Evolutionary conservation across 805 yeast species (phyloP), one percentile per base, ranked within the genome.

Genomic region (Lipomyces orientalis): DNA sequence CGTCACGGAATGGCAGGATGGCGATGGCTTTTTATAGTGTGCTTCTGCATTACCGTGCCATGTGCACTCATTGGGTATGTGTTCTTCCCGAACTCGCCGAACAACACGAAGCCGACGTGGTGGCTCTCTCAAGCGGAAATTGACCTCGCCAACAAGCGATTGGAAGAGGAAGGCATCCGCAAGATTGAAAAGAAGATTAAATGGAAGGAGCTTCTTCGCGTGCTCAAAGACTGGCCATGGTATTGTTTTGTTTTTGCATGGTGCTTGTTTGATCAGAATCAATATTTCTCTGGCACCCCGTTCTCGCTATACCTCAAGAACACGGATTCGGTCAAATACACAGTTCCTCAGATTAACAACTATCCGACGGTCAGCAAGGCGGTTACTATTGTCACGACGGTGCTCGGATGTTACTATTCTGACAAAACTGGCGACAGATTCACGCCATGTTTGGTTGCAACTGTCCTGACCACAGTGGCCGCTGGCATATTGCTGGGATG

Each of bases 401-500:
- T 67, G 14, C 19, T 56, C 14, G 67, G 66, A 12, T 16, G 69
- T 19, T 67, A 63, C 52, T 67, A 67, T 51, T 54, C 71, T 4
- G 71, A 67, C 58, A 67, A 67, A 39, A 67, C 71, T 10, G 65
- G 65, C 52, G 71, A 67, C 57, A 60, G 68, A 4, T 67, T 57
- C 54, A n/a, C 61, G 6, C 71, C 71, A 4, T 88, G 91, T 70
- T 82, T 93, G 69, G 87, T 93, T 60, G 88, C 87, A 67, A 87
- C 93, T 1, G 90, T 97, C 0, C 79, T 93, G 70, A 85, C 88
- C 10, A 84, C 93, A 71, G 91, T 89, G 75, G 80, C 94, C 0
- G 77, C 90, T 55, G 86, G 91, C 73, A 87, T 89, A 7, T 82
- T 88, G 58, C 81, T 88, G 63, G 85, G 90, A 0, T 89, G 82